These are phyloP conservation scores for Pachysolen tannophilus DNA, from an alignment of 805 yeast species.

Conservation along the genomic window DNA sequence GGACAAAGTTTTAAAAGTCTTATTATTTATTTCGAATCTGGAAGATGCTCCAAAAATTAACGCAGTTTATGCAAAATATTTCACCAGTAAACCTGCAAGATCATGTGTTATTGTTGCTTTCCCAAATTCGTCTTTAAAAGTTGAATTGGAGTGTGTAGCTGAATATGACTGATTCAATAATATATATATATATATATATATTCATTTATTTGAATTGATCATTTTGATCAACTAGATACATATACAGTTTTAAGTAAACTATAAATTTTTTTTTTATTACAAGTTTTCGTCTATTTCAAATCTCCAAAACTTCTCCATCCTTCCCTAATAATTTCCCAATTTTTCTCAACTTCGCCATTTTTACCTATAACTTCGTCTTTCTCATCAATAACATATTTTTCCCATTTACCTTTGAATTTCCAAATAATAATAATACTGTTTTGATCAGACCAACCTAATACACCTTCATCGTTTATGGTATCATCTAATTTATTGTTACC, in stretches of 20 bases:
- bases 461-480: slow-evolving; percentile 29
- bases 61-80: slow-evolving; percentile 35
- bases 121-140: slow-evolving; percentile 40
- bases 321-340: slow-evolving; percentile 55
- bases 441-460: slow-evolving; percentile 71
- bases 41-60: slow-evolving; percentile 35
- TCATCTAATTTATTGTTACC: slow-evolving; percentile 17
- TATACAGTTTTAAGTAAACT: no score
- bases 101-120: slow-evolving; percentile 43
- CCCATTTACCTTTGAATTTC: slow-evolving; percentile 74
- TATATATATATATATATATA: slow-evolving; percentile 4
- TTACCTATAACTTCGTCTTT: slow-evolving; percentile 19
- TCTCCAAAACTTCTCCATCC: slow-evolving; percentile 61
- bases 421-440: slow-evolving; percentile 69
- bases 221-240: background rate
- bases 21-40: slow-evolving; percentile 38
- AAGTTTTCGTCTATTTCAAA: no score
- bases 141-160: slow-evolving; percentile 46
- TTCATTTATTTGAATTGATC: slow-evolving; percentile 1
- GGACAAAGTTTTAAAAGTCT: slow-evolving; percentile 39
- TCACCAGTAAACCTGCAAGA: slow-evolving; percentile 45
- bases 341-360: slow-evolving; percentile 17
- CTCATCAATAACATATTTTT: slow-evolving; percentile 68
- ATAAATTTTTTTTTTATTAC: no score
- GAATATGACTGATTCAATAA: slow-evolving; percentile 13